phyloP scores from a whole-genome alignment of 2,329 filamentous ascomycete genomes.

The Pseudophaeomoniella oleicola region DNA sequence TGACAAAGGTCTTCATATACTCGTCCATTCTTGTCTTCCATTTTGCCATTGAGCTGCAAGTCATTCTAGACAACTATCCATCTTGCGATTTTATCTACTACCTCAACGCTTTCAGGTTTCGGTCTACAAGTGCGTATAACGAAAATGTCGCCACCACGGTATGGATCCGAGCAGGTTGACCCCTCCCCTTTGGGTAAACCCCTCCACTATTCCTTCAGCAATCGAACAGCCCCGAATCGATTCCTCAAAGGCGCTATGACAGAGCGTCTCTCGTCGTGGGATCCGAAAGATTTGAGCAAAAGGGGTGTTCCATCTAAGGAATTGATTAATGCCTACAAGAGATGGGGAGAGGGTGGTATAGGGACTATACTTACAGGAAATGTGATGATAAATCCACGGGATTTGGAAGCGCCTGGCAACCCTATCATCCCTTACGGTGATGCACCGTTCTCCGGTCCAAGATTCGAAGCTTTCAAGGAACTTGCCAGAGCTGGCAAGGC shows the following conservation, averaged over 20 bases:
- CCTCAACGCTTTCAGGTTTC: too few species aligned
- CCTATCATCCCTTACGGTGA: conserved; percentile 39
- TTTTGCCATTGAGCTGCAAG: too few species aligned
- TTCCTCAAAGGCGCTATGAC: conserved; percentile 56
- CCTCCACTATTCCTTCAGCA: conserved; percentile 36
- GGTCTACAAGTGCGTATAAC: too few species aligned
- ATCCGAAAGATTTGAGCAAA: conserved; percentile 33
- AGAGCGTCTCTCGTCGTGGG: conserved; percentile 48
- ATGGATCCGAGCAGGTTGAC: conserved; percentile 11
- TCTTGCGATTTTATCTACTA: too few species aligned
- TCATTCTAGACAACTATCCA: too few species aligned
- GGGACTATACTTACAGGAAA: conserved; percentile 50
- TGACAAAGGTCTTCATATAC: too few species aligned
- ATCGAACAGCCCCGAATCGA: conserved; percentile 45
- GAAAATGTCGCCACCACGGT: neutral
- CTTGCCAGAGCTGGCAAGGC: conserved; percentile 40
- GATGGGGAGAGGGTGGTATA: conserved; percentile 45
- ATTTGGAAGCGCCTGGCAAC: conserved; percentile 42
- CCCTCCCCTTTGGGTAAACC: conserved; percentile 29
- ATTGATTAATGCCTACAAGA: conserved; percentile 41
- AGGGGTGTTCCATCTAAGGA: conserved; percentile 40
- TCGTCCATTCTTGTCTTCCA: too few species aligned
- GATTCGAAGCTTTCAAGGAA: conserved; percentile 46
- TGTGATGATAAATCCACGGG: conserved; percentile 47
- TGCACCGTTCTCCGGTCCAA: conserved; percentile 35